Evolutionary conservation across 495 filamentous ascomycete species (phyloP), one percentile per base, ranked within the genome.

Genomic region (Trichoderma parareesei): DNA sequence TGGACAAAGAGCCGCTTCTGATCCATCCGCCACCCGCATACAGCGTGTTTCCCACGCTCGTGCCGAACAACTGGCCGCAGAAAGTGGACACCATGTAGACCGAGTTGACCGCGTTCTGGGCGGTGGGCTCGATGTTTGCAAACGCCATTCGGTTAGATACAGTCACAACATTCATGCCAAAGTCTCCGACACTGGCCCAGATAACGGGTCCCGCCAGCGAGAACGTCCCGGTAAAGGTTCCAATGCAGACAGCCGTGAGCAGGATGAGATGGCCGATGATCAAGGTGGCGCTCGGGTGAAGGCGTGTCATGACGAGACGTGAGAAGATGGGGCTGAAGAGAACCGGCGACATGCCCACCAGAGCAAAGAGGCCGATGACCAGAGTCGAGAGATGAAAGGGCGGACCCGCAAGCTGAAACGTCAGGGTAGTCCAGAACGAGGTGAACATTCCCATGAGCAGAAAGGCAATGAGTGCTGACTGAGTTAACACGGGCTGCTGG

Each of bases 51-150:
- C 65, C 65, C 0, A 57, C 65, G 4, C 57, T 60, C 35, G 59
- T 93, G 0, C 91, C 91, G 65, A 84, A 85, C 27, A 95, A 73
- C 57, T 62, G 65, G 44, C 65, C 65, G 43, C 44, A 62, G 18
- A 66, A 66, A 4, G 65, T 44, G 40, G 48, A 62, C 5, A 63
- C 60, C 59, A 62, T 66, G 43, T 66, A 96, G 3, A 85, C 87
- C 2, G 91, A 94, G 70, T 96, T 96, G 33, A 93, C 80, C 0
- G 91, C 71, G 72, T 92, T 94, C 33, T 88, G 74, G 3, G 85
- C 87, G 66, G 86, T 86, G 2, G 90, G 87, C 64, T 87, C 85
- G 16, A 94, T 83, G 4, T 75, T 76, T 66, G 91, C 94, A 20
- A 96, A 88, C 3, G 85, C 81, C 0, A 79, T 81, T 0, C 91